Conservation (phyloP, 2,329 filamentous ascomycete genomes). For the Sporothrix brasiliensis region DNA sequence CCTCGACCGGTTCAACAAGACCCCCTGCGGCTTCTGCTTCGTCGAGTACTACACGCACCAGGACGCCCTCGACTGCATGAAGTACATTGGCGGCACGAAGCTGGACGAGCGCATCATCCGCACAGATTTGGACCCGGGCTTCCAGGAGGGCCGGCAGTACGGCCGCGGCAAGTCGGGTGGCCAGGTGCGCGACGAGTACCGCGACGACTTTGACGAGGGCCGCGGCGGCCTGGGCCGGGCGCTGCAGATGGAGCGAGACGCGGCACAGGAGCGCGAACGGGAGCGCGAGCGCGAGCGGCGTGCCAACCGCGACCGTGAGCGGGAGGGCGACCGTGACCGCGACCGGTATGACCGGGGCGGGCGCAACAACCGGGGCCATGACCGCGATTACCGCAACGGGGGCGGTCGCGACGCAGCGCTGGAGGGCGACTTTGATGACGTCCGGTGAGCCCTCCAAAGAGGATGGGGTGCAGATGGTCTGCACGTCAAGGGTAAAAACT, state of each 20-base stretch:
- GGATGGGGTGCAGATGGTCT: neutral
- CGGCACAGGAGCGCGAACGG: constrained; percentile 57
- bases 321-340: constrained; percentile 32
- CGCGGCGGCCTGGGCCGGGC: constrained; percentile 86
- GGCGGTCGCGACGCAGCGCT: constrained; percentile 45
- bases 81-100: constrained; percentile 97
- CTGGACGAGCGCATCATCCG: constrained; percentile 95
- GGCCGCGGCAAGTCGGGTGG: constrained; percentile 93
- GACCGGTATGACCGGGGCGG: constrained; percentile 21
- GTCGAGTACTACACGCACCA: constrained; percentile 99
- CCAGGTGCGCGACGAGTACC: constrained; percentile 96
- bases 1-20: constrained; percentile 94
- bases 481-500: neutral
- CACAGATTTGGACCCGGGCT: constrained; percentile 93
- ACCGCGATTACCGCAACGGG: constrained; percentile 26
- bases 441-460: constrained; percentile 47
- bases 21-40: constrained; percentile 98
- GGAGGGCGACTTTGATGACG: constrained; percentile 62
- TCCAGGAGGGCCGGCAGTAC: constrained; percentile 94
- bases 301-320: constrained; percentile 48
- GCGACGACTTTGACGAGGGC: constrained; percentile 94
- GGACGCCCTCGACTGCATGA: constrained; percentile 96
- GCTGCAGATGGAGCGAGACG: constrained; percentile 58
- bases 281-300: constrained; percentile 45
- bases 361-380: neutral